Base-by-base conservation (phyloP, 768 basidiomycete species). In the Phlegmacium glaucopus region DNA sequence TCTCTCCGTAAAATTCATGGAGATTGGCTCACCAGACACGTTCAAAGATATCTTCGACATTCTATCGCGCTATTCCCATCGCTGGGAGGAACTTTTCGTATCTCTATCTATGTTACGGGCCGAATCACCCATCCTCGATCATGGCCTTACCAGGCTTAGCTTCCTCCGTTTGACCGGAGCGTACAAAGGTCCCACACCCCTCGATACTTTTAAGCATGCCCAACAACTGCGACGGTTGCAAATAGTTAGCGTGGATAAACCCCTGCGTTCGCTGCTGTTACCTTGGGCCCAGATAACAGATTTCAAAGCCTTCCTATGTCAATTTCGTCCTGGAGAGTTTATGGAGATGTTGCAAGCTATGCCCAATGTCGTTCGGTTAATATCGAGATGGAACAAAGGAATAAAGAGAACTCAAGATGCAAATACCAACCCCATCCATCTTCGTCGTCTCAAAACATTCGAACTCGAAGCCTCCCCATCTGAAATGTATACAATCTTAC, bases 261-360 rank as follows among this genome's bases (percentile, higher is more conserved):
- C 51, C 12, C 48, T 43, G 29, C 35, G 38, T 9, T 39, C 42
- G 9, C 36, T 52, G 7, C 35, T 22, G 4, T 26, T 52, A 0
- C 51, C 51, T 34, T 52, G 51, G 51, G 17, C 41, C 15, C 48
- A 49, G 26, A 34, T 49, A 18, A 32, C 32, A 16, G 39, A 48
- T 34, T 42, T 48, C 12, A 44, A 48, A 18, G 28, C 46, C 27
- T 13, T 27, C 13, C 17, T 35, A 32, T 54, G 53, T 35, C 45
- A 54, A 8, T 54, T 54, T 11, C 34, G 45, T 17, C 22, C 41
- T 10, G 49, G 53, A 4, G 53, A 54, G 36, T 54, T 54, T 35
- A 42, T 39, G 42, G 39, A 48, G 27, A 47, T 54, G 39, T 35
- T 54, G 4, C 29, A 17, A 5, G 43, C 43, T 7, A 45, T 44